Evolutionary conservation across 164 flowering plant genomes (phyloP).

Genomic region (Magnolia officinalis): DNA sequence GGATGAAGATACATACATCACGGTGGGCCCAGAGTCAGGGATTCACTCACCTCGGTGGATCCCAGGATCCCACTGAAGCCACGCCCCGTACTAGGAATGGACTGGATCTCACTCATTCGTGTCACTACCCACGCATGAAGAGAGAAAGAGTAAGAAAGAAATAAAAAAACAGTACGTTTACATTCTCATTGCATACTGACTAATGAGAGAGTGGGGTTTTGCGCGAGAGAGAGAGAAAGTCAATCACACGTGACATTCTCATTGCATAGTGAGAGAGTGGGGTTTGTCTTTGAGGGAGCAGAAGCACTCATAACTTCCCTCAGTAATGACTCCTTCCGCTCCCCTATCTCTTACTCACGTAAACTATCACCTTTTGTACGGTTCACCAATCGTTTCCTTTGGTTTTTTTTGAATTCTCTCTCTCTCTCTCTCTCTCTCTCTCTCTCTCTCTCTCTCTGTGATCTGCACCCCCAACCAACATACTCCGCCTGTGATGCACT

Average conservation of each 20-base stretch:
- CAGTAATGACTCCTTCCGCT: not conserved
- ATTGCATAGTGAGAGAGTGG: no score
- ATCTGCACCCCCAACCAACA: constrained; percentile 1
- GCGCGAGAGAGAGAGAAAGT: not conserved
- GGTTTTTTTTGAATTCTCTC: not conserved
- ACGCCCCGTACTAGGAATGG: no score
- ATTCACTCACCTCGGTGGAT: no score
- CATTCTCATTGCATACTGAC: not conserved
- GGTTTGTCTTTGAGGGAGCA: not conserved
- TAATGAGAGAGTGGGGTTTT: not conserved
- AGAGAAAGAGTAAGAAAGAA: not conserved
- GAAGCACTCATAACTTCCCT: not conserved
- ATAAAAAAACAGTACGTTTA: no score
- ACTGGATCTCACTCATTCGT: no score
- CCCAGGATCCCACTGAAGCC: no score
- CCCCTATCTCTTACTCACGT: not conserved
- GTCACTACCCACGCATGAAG: not conserved
- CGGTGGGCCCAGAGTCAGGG: no score
- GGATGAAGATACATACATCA: no score
- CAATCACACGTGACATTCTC: no score
- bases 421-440: constrained; percentile 7
- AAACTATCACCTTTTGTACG: not conserved
- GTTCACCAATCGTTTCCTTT: not conserved
- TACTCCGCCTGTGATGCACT: constrained; percentile 40
- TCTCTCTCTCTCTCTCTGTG: not conserved